Percentiles rank a stretch among this genome's conserved stretches.
These are phyloP conservation scores for Euphrasia confusa DNA, from an alignment of 257 asterid genomes.

Conservation along the genomic window DNA sequence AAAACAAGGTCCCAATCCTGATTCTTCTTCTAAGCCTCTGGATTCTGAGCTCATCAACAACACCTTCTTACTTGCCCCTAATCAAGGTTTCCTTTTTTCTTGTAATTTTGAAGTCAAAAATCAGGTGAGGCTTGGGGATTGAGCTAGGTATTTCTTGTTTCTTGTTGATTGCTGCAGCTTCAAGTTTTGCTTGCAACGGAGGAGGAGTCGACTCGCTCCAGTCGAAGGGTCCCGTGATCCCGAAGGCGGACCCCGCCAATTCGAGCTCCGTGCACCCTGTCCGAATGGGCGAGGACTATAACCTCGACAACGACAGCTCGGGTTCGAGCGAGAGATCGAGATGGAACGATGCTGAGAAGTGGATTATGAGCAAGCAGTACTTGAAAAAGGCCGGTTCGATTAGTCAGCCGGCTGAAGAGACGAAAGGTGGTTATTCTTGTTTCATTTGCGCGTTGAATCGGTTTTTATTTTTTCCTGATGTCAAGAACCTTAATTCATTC, in stretches of 20 bases:
- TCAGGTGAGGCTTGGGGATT: conserved; percentile 14
- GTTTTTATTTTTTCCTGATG: too few relatives aligned
- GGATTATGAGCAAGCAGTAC: conserved; percentile 82
- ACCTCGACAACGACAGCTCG: conserved; percentile 90
- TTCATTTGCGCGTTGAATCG: too few relatives aligned
- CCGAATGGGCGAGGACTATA: conserved; percentile 67
- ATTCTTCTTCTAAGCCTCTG: too few relatives aligned
- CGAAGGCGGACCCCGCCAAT: conserved; percentile 50
- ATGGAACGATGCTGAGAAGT: conserved; percentile 98
- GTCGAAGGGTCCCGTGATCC: conserved; percentile 32
- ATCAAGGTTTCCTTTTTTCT: too few relatives aligned
- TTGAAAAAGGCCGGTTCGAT: conserved; percentile 47
- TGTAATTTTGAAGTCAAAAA: too few relatives aligned
- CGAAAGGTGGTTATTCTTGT: conserved; percentile 62
- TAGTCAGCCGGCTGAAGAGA: conserved; percentile 34
- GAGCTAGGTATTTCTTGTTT: too few relatives aligned
- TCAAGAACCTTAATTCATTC: too few relatives aligned
- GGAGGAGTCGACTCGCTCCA: conserved; percentile 26
- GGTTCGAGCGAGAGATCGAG: too few relatives aligned
- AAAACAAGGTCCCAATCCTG: conserved; percentile 67
- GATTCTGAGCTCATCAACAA: conserved; percentile 73
- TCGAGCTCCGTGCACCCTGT: conserved; percentile 62
- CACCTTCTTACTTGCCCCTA: conserved; percentile 64
- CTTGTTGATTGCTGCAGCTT: conserved; percentile 25
- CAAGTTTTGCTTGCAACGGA: too few relatives aligned